A percentile compares a stretch with the other conserved stretches of the same genome.
These are phyloP conservation scores for Orbilia blumenaviensis DNA, from an alignment of 2,329 filamentous ascomycete genomes.

Conservation along the genomic window DNA sequence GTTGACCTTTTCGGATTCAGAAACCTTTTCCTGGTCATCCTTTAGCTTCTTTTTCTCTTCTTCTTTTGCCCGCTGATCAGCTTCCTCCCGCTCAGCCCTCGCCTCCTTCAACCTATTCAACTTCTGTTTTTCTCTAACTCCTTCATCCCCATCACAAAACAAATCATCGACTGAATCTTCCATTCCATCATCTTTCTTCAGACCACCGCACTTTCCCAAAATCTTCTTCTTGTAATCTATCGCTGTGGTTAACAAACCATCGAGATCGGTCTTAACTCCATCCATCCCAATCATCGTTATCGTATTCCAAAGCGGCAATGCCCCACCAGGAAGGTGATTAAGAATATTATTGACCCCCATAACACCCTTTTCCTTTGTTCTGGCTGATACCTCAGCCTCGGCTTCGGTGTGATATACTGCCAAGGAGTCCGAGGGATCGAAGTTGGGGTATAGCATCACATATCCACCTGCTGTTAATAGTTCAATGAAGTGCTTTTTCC, in stretches of 20 bases:
- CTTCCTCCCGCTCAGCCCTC: not conserved
- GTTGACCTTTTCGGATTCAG: slow-evolving; percentile 17
- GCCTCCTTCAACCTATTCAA: not conserved
- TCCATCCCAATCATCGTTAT: slow-evolving; percentile 32
- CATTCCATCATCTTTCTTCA: slow-evolving; percentile 36
- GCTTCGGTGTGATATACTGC: slow-evolving; percentile 78
- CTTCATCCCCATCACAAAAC: slow-evolving; percentile 35
- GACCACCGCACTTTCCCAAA: slow-evolving; percentile 27
- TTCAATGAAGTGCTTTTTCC: slow-evolving; percentile 60
- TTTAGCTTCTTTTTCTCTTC: slow-evolving; percentile 40
- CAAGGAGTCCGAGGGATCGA: slow-evolving; percentile 67
- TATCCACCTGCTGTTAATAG: slow-evolving; percentile 81
- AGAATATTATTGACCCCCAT: slow-evolving; percentile 41
- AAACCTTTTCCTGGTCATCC: slow-evolving; percentile 23
- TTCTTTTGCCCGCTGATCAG: not conserved
- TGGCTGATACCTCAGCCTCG: not conserved
- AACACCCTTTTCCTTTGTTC: not conserved
- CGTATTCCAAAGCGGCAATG: slow-evolving; percentile 27
- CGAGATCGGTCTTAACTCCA: slow-evolving; percentile 19
- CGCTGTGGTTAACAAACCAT: not conserved
- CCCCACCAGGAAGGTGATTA: slow-evolving; percentile 8
- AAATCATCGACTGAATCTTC: slow-evolving; percentile 48
- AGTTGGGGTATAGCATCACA: slow-evolving; percentile 78
- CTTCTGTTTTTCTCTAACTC: not conserved
- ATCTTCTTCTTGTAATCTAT: slow-evolving; percentile 27